phyloP scores from a whole-genome alignment of 2,329 filamentous ascomycete species.

The Fusarium circinatum region DNA sequence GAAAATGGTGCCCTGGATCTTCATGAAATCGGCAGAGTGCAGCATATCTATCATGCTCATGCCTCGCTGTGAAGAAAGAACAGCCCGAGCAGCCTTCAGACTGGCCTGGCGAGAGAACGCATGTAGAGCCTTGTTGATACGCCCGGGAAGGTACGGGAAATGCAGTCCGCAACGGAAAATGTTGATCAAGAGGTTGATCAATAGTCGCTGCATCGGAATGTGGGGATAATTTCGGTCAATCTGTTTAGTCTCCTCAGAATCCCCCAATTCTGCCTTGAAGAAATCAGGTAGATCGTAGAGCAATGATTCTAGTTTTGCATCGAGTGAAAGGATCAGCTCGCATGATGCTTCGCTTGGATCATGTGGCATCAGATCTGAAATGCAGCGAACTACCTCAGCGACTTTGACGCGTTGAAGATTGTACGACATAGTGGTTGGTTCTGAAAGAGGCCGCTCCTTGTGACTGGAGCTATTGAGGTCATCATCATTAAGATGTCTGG shows the following conservation, averaged over 20 bases:
- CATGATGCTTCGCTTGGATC: neutral
- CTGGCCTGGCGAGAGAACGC: neutral
- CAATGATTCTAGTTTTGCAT: neutral
- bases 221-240: neutral
- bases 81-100: neutral
- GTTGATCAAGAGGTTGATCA: neutral
- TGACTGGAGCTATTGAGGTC: accelerated
- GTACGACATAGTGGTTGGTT: neutral
- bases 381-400: neutral
- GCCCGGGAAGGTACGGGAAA: neutral
- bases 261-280: neutral
- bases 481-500: neutral
- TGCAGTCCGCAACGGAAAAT: neutral
- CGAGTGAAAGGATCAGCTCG: neutral
- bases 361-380: neutral
- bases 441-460: neutral
- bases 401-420: neutral
- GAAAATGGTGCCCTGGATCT: neutral
- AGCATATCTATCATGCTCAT: neutral
- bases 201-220: neutral
- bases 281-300: neutral
- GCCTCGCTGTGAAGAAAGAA: neutral
- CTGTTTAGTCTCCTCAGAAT: neutral
- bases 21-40: constrained; percentile 1
- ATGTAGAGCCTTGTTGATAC: neutral